phyloP scores from a whole-genome alignment of 179 eudicot species.

The Corrigiola litoralis region DNA sequence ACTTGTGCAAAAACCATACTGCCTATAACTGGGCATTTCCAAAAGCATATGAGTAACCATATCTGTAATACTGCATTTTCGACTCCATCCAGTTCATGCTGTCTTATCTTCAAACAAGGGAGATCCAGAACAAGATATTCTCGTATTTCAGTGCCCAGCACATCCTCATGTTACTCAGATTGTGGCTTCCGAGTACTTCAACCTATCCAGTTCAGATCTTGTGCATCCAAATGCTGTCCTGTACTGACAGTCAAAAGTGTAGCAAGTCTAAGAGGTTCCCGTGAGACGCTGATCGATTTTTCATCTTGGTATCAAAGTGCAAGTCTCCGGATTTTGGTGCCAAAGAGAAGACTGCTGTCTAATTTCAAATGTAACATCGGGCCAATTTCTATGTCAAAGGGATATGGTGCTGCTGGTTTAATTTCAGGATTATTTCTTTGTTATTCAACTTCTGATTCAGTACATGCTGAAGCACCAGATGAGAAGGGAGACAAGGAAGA shows the following conservation, averaged over 20 bases:
- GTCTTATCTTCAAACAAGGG: slow-evolving; percentile 30
- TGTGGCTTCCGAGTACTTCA: slow-evolving; percentile 34
- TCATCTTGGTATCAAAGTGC: slow-evolving; percentile 31
- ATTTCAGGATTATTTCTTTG: slow-evolving; percentile 57
- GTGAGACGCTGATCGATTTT: slow-evolving; percentile 29
- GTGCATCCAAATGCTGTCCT: slow-evolving; percentile 23
- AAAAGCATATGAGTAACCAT: slow-evolving; percentile 38
- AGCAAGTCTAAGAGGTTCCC: slow-evolving; percentile 19
- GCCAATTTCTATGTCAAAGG: slow-evolving; percentile 39
- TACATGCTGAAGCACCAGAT: slow-evolving; percentile 51
- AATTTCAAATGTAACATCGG: slow-evolving; percentile 35
- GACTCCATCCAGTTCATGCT: slow-evolving; percentile 31
- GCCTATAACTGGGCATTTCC: slow-evolving; percentile 25
- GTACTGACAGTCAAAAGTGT: slow-evolving; percentile 30
- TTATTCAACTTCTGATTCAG: slow-evolving; percentile 49
- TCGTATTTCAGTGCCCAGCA: slow-evolving; percentile 24
- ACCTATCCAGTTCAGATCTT: slow-evolving; percentile 23
- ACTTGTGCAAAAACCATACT: slow-evolving; percentile 29
- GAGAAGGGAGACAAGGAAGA: slow-evolving; percentile 28
- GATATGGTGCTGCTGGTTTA: slow-evolving; percentile 43
- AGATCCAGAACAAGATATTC: slow-evolving; percentile 28
- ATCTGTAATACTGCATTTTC: slow-evolving; percentile 24
- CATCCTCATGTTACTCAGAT: slow-evolving; percentile 30
- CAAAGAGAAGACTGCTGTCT: slow-evolving; percentile 31
- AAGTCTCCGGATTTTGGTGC: slow-evolving; percentile 27